phyloP scores from a whole-genome alignment of 331 rosid genomes.

The Erythrophleum ivorense region DNA sequence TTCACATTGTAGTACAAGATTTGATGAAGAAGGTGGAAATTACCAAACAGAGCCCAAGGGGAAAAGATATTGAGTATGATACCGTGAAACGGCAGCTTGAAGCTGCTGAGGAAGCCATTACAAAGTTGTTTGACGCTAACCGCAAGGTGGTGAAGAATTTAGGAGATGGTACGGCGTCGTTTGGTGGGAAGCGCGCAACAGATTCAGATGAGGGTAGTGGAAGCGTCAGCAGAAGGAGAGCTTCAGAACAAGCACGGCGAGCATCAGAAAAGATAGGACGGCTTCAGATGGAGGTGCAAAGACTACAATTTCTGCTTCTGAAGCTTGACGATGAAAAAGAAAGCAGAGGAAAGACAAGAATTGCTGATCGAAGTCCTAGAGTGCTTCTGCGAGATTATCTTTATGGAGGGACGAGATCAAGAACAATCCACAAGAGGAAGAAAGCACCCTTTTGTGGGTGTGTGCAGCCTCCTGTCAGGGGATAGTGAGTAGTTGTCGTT shows the following conservation, averaged over 20 bases:
- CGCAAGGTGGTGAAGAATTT: constrained; percentile 63
- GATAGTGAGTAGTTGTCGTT: constrained; percentile 51
- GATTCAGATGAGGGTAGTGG: constrained; percentile 65
- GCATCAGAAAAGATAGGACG: constrained; percentile 88
- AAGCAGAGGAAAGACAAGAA: constrained; percentile 57
- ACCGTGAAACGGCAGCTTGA: constrained; percentile 71
- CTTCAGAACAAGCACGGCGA: constrained; percentile 74
- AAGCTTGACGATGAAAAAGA: constrained; percentile 75
- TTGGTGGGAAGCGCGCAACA: constrained; percentile 43
- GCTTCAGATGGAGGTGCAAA: constrained; percentile 88
- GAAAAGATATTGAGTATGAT: constrained; percentile 59
- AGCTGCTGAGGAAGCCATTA: constrained; percentile 70
- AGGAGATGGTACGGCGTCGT: constrained; percentile 59
- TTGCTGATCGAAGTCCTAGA: constrained; percentile 60
- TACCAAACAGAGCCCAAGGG: constrained; percentile 61
- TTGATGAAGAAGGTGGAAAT: constrained; percentile 71
- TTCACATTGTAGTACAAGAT: constrained; percentile 85
- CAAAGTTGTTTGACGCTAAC: constrained; percentile 70
- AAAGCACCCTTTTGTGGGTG: constrained; percentile 81
- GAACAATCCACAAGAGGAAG: constrained; percentile 63
- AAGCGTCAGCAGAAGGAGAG: constrained; percentile 67
- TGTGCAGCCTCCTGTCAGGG: constrained; percentile 71
- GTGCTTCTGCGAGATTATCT: constrained; percentile 83
- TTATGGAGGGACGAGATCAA: constrained; percentile 53
- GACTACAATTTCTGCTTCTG: constrained; percentile 81